Evolutionary conservation across 2,329 filamentous ascomycete species (phyloP).

Genomic region (Monosporascus sp.): DNA sequence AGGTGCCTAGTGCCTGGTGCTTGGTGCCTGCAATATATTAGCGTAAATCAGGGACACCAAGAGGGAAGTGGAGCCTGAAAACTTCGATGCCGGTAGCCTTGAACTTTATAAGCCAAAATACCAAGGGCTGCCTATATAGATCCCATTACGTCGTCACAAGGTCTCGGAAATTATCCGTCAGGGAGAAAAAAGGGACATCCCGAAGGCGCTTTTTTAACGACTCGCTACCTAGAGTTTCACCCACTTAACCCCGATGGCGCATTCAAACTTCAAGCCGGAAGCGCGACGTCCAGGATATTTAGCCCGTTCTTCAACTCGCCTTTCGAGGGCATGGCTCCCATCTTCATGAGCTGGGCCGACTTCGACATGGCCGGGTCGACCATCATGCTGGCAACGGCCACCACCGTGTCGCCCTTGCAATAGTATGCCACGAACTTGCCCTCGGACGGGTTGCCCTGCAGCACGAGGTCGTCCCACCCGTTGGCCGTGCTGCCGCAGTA

Average conservation of each 20-base stretch:
- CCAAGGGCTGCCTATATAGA: no score
- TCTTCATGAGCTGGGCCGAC: conserved; percentile 77
- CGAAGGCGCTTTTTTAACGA: not conserved
- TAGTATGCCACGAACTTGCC: conserved; percentile 88
- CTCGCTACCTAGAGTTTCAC: not conserved
- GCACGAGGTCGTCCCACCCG: conserved; percentile 80
- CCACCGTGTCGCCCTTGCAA: conserved; percentile 75
- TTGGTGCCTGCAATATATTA: no score
- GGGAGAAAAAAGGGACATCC: not conserved
- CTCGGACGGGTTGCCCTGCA: conserved; percentile 71
- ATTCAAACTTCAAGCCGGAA: conserved; percentile 13
- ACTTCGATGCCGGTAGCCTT: no score
- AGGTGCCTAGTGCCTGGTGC: no score
- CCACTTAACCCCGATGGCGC: not conserved
- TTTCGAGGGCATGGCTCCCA: conserved; percentile 78
- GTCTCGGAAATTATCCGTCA: no score
- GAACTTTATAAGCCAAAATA: no score
- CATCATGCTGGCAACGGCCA: conserved; percentile 88
- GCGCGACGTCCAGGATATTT: conserved; percentile 37
- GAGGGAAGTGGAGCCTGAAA: no score
- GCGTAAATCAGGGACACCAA: no score
- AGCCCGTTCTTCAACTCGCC: conserved; percentile 62
- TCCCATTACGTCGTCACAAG: no score
- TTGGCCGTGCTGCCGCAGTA: conserved; percentile 85
- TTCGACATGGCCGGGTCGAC: conserved; percentile 83